Evolutionary conservation across 345 rosid genomes (phyloP).

Genomic region (Ceriops decandra): DNA sequence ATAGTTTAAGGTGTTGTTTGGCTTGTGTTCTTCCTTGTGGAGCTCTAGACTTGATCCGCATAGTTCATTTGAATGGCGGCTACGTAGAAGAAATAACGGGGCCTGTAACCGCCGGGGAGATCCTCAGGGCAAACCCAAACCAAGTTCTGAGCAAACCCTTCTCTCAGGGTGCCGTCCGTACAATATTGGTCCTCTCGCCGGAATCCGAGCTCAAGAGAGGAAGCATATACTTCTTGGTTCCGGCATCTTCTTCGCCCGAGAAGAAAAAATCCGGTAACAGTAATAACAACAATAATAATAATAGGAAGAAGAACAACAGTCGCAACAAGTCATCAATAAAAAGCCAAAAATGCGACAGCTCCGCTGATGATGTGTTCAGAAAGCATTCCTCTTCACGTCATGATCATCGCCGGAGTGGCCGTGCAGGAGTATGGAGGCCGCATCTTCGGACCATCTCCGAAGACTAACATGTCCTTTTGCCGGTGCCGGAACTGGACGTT

Average conservation of each 20-base stretch:
- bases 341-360: constrained; percentile 14
- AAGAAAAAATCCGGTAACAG: constrained; percentile 29
- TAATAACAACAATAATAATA: constrained; percentile 2
- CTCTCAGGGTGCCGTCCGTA: constrained; percentile 71
- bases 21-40: constrained; percentile 96
- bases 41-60: constrained; percentile 86
- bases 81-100: constrained; percentile 69
- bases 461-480: constrained; percentile 33
- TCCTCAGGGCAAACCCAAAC: constrained; percentile 72
- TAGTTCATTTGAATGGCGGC: constrained; percentile 91
- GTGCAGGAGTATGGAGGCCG: constrained; percentile 62
- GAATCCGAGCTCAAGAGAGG: constrained; percentile 89
- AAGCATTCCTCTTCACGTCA: constrained; percentile 44
- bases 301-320: neutral
- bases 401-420: constrained; percentile 46
- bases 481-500: constrained; percentile 10
- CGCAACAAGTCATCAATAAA: constrained; percentile 16
- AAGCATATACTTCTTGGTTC: constrained; percentile 82
- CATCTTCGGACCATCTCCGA: constrained; percentile 74
- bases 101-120: constrained; percentile 73
- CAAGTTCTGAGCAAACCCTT: constrained; percentile 81
- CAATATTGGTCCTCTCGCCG: constrained; percentile 72
- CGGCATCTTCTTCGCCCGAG: constrained; percentile 51
- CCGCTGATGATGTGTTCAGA: constrained; percentile 14
- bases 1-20: constrained; percentile 83